Evolutionary conservation across 257 asterid species (phyloP), one percentile per base, ranked within the genome.

Genomic region (Plantago ovata): DNA sequence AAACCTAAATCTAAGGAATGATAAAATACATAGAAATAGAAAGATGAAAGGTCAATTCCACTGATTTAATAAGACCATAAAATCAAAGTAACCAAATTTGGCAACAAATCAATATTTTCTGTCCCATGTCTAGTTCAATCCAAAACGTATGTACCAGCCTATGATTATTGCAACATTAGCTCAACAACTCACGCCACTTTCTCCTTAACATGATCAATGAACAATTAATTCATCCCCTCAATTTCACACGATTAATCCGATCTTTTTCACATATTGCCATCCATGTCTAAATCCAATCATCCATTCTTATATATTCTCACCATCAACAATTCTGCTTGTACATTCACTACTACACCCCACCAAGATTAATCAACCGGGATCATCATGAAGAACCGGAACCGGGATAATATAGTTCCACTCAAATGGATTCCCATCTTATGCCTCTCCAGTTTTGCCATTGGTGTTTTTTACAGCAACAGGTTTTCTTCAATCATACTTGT

Each of bases 401-500:
- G 62, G 13, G 78, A 67, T n/a, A 81, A 58, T 3, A 3, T 28
- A 58, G 73, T 72, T 20, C 72, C 85, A 36, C 53, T 72, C 15
- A 62, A 48, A 73, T 83, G 84, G 89, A 75, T 81, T 58, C 24
- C 66, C 48, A 64, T 78, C 21, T 77, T 81, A 21, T 79, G 87
- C 48, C 20, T 81, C 65, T 53, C 49, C 74, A 80, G 94, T 70
- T 87, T 87, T 52, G 81, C 63, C 60, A 72, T 80, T 21, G 96
- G 96, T 76, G 56, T 75, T 53, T 62, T 82, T 46, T 82, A 77
- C 70, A 70, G 76, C 71, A 72, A 66, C 73, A 82, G 91, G 94
- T 72, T 76, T 20, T 40, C 16, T 3, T 20, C 63, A 23, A 28
- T 60, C 57, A 20, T 24, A 14, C 12, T 20, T 13, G 12, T 56